Base-by-base conservation (phyloP, 805 yeast species). In the Lipomyces spencermartinsiae region DNA sequence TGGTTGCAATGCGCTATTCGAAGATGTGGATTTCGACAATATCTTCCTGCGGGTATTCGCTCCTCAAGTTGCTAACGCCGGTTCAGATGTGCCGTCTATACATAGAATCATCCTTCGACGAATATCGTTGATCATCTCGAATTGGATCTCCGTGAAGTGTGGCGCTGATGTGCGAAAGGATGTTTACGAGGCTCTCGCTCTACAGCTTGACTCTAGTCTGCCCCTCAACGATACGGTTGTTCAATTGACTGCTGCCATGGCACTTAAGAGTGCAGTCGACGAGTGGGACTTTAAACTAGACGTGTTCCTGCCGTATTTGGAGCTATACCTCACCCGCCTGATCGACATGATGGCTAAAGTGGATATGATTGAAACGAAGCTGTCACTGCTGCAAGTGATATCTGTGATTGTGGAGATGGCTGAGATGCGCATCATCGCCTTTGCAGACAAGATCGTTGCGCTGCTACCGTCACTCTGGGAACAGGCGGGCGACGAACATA, bases 271-370 rank as follows among this genome's bases (percentile, higher is more conserved):
- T 35, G 82, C 91, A 60, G 82, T 94, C 39, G 93, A 92, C 69
- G 97, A 93, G 74, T 92, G 96, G 91, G 93, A 91, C 68, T 93
- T 94, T 77, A 83, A 87, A 51, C 89, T 91, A 68, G 81, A 79
- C 16, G 87, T 82, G 37, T 92, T 95, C 74, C 79, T 84, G 70
- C 92, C 94, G 0, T 93, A 80, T 74, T 80, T 90, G 63, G 83
- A 85, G 35, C 35, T 55, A 19, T 70, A 73, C 46, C 83, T 90
- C 10, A 73, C 78, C 1, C 76, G 83, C n/a, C 75, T 88, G 14
- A 76, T 92, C 39, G 77, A 77, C 8, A 74, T 90, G 22, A 75
- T 92, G 53, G 79, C 82, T 7, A 80, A 80, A 6, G 82, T 89
- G 66, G 81, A 83, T 33, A 78, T 86, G 59, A 85, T 93, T 0